Base-by-base conservation (phyloP, 2,329 filamentous ascomycete genomes). In the Sphaerulina vaccinii region DNA sequence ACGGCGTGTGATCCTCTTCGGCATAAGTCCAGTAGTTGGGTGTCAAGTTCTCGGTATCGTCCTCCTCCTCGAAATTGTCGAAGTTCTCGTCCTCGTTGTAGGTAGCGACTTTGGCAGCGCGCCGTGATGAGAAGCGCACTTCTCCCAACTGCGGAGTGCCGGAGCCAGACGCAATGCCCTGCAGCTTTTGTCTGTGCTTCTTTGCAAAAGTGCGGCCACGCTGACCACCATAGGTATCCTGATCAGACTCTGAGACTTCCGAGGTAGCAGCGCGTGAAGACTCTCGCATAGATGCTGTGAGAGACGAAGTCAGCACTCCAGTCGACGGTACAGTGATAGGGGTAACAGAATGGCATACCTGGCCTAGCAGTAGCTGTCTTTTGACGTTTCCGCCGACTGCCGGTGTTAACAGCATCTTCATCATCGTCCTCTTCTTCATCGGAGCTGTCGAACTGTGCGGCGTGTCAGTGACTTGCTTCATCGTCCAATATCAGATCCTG, bases 41-140 rank as follows among this genome's bases (percentile, higher is more conserved):
- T 1, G 84, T 85, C 62, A 79, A 71, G 21, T 76, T 77, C 41
- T 87, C 84, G 5, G 81, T 79, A 37, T 86, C 85, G 3, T 22
- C 22, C 35, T 85, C 84, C 5, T 75, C 68, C 73, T 82, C 80
- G 36, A 74, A 75, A 51, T 80, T 75, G 52, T 82, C 78, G 47
- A 78, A 74, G 51, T 82, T 78, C 11, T 83, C 82, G 54, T 86
- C 83, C 64, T 86, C 83, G 56, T 86, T 85, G 66, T 87, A 86
- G 55, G 80, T 86, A 4, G 80, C 79, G 41, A 86, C 76, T 67
- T 89, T 89, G 11, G 87, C 87, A 48, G 90, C 88, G 57, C 89
- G 87, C 54, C 92, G 82, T 48, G 86, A 93, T 5, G 91, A 96
- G 81, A 95, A 96, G 59, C 92, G 87, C 66, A 96, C 88, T 73